Evolutionary conservation across 805 yeast genomes (phyloP).

Genomic region (Nakazawaea populi): DNA sequence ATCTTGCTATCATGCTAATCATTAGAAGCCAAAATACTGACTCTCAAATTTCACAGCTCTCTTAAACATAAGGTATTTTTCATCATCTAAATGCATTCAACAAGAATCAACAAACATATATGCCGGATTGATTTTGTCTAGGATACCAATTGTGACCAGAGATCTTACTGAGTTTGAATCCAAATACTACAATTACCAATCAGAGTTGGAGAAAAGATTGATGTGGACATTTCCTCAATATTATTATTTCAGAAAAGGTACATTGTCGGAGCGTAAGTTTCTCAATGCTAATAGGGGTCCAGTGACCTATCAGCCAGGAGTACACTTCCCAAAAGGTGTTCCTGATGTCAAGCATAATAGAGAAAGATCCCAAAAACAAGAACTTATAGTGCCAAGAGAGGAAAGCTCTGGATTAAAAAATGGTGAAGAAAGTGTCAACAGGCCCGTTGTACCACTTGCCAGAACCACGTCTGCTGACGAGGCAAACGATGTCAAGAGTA

Average conservation of each 20-base stretch:
- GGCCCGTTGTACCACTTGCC: conserved; percentile 65
- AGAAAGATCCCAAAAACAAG: conserved; percentile 82
- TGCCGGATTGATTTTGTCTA: conserved; percentile 61
- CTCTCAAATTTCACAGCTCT: neutral
- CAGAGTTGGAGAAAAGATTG: conserved; percentile 78
- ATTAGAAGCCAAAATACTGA: neutral
- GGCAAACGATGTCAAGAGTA: conserved; percentile 50
- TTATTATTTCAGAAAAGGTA: conserved; percentile 86
- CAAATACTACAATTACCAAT: conserved; percentile 76
- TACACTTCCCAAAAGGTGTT: conserved; percentile 74
- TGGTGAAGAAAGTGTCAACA: conserved; percentile 46
- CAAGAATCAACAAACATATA: conserved; percentile 17
- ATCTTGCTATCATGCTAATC: too few relatives aligned
- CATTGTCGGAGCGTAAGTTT: conserved; percentile 79
- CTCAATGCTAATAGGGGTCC: conserved; percentile 73
- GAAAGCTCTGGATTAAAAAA: conserved; percentile 27
- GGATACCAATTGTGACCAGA: conserved; percentile 82
- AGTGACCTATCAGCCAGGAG: conserved; percentile 62
- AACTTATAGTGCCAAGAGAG: conserved; percentile 67
- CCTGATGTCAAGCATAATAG: conserved; percentile 87
- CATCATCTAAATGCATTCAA: neutral
- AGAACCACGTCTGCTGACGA: conserved; percentile 77
- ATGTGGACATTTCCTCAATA: conserved; percentile 98
- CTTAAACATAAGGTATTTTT: neutral
- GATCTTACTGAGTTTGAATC: conserved; percentile 67